Evolutionary conservation across 2,329 filamentous ascomycete genomes (phyloP).

Genomic region (Alternaria longipes): DNA sequence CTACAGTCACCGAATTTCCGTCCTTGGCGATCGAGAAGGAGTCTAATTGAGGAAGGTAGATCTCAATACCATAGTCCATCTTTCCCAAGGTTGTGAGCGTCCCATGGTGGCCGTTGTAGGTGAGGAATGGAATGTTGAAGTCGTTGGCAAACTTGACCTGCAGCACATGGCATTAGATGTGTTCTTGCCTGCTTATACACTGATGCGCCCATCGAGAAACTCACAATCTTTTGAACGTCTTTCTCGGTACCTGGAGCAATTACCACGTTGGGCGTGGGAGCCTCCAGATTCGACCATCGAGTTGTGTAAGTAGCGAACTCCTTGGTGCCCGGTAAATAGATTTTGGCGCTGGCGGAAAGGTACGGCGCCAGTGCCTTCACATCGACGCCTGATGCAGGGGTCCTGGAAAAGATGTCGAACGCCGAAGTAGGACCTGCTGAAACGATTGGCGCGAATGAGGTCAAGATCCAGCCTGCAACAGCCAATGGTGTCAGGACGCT

Average conservation of each 20-base stretch:
- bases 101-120: slow-evolving; percentile 64
- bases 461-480: neutral
- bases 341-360: slow-evolving; percentile 25
- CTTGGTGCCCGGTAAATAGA: slow-evolving; percentile 26
- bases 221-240: slow-evolving; percentile 34
- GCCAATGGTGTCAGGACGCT: neutral
- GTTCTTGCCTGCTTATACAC: neutral
- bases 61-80: slow-evolving; percentile 62
- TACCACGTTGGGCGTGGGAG: slow-evolving; percentile 30
- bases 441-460: neutral
- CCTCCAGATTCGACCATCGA: slow-evolving; percentile 29
- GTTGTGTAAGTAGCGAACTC: slow-evolving; percentile 22
- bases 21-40: slow-evolving; percentile 55
- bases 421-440: neutral
- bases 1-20: slow-evolving; percentile 58
- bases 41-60: slow-evolving; percentile 58
- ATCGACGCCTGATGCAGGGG: slow-evolving; percentile 26
- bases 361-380: slow-evolving; percentile 25
- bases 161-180: too few relatives aligned
- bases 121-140: slow-evolving; percentile 61
- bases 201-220: neutral
- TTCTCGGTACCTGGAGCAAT: slow-evolving; percentile 30
- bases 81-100: slow-evolving; percentile 59
- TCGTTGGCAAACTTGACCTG: slow-evolving; percentile 61
- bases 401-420: slow-evolving; percentile 7